phyloP scores from a whole-genome alignment of 2,329 filamentous ascomycete genomes.

The Chaetomiaceae sp. region DNA sequence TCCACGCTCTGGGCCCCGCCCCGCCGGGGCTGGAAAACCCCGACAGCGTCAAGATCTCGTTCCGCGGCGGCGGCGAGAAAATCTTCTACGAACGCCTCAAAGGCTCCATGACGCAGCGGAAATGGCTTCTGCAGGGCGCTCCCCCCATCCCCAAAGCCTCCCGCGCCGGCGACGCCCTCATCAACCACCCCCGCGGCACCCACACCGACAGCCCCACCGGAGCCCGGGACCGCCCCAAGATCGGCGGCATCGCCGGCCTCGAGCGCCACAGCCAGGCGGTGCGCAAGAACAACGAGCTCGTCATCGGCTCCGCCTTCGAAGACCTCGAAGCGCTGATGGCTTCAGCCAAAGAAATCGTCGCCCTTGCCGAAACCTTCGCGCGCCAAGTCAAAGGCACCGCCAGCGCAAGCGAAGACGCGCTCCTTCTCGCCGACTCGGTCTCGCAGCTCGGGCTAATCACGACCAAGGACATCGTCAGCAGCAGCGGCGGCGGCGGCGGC shows the following conservation, averaged over 20 bases:
- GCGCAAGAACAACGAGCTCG: conserved; percentile 84
- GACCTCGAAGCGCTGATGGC: conserved; percentile 96
- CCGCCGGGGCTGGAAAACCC: conserved; percentile 46
- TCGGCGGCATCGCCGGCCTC: conserved; percentile 84
- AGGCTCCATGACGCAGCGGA: conserved; percentile 79
- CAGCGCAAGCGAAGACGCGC: conserved; percentile 57
- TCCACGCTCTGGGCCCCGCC: conserved; percentile 34
- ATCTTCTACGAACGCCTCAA: conserved; percentile 87
- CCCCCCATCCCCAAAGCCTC: conserved; percentile 72
- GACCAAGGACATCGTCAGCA: conserved; percentile 86
- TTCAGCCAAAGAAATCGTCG: conserved; percentile 92
- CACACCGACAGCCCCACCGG: conserved; percentile 16
- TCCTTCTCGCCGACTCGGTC: conserved; percentile 76
- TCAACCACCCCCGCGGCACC: conserved; percentile 21
- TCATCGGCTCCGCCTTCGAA: conserved; percentile 92
- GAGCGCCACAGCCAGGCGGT: conserved; percentile 79
- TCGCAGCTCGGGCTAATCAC: conserved; percentile 83
- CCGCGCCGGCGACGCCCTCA: conserved; percentile 32
- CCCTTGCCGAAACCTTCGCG: conserved; percentile 82
- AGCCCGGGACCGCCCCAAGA: conserved; percentile 42
- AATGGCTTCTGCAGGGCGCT: conserved; percentile 88
- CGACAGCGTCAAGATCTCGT: conserved; percentile 85
- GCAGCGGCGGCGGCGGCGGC: conserved; percentile 64
- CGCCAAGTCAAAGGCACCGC: conserved; percentile 50
- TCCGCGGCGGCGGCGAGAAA: conserved; percentile 81